Conservation (phyloP, 1,284 basidiomycete species). For the Coniophora puteana region DNA sequence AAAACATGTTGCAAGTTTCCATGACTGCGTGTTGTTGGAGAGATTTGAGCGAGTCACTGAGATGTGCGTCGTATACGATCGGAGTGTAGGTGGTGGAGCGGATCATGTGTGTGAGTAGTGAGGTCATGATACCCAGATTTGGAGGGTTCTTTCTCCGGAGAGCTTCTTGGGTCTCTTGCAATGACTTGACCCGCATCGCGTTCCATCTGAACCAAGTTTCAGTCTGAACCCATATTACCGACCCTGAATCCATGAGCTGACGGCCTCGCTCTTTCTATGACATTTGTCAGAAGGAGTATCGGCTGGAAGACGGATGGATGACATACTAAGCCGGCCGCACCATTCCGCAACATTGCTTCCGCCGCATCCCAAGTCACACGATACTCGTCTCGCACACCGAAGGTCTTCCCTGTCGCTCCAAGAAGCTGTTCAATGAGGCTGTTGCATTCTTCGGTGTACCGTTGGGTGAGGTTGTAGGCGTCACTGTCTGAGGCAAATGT, state of each 20-base stretch:
- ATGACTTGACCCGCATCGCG: neutral
- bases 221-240: conserved; percentile 11
- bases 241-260: neutral
- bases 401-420: conserved; percentile 7
- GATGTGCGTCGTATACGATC: conserved; percentile 6
- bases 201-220: conserved; percentile 8
- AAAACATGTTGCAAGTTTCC: conserved; percentile 7
- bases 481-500: conserved; percentile 10
- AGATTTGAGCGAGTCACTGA: conserved; percentile 10
- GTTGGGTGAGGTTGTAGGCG: conserved; percentile 8
- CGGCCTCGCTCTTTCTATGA: no score
- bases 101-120: conserved; percentile 12
- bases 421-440: neutral
- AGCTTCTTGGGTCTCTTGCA: conserved; percentile 7
- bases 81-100: neutral
- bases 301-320: no score
- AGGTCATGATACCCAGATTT: conserved; percentile 10
- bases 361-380: conserved; percentile 5
- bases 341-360: neutral
- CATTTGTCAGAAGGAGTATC: no score
- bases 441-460: conserved; percentile 3
- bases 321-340: conserved; percentile 3
- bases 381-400: conserved; percentile 11
- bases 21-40: conserved; percentile 4
- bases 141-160: conserved; percentile 2